These are phyloP conservation scores for Cryphonectria nitschkei DNA, from an alignment of 2,329 filamentous ascomycete genomes.

Conservation along the genomic window DNA sequence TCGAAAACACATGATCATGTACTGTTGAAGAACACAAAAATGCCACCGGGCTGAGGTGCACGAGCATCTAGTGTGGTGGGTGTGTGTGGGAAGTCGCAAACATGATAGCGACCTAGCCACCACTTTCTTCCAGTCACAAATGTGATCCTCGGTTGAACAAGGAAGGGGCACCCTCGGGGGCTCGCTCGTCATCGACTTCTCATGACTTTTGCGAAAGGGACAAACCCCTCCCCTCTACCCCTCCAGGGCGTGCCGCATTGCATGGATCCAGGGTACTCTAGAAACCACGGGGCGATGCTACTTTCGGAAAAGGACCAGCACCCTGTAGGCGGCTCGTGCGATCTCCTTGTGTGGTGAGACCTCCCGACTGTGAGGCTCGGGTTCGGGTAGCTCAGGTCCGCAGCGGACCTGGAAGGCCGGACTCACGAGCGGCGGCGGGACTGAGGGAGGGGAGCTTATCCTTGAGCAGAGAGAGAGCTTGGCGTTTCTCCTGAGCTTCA, in stretches of 20 bases:
- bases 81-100: neutral
- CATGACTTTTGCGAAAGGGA: neutral
- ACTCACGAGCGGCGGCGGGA: neutral
- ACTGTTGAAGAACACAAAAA: slow-evolving; percentile 4
- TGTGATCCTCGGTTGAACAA: slow-evolving; percentile 3
- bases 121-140: neutral
- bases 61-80: neutral
- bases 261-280: slow-evolving; percentile 11
- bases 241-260: slow-evolving; percentile 1
- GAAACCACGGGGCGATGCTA: slow-evolving; percentile 3
- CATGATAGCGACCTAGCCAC: neutral
- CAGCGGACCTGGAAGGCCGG: neutral
- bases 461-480: slow-evolving; percentile 4
- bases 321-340: neutral
- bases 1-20: slow-evolving; percentile 19
- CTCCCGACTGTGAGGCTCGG: neutral
- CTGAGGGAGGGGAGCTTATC: slow-evolving; percentile 4
- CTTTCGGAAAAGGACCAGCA: slow-evolving; percentile 5
- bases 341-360: neutral
- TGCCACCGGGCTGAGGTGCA: neutral
- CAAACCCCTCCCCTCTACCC: neutral
- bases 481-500: neutral
- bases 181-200: slow-evolving; percentile 11
- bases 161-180: neutral
- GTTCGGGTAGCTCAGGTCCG: slow-evolving; percentile 16